Conservation (phyloP, 2,329 filamentous ascomycete genomes). For the Hypoxylon sp. region DNA sequence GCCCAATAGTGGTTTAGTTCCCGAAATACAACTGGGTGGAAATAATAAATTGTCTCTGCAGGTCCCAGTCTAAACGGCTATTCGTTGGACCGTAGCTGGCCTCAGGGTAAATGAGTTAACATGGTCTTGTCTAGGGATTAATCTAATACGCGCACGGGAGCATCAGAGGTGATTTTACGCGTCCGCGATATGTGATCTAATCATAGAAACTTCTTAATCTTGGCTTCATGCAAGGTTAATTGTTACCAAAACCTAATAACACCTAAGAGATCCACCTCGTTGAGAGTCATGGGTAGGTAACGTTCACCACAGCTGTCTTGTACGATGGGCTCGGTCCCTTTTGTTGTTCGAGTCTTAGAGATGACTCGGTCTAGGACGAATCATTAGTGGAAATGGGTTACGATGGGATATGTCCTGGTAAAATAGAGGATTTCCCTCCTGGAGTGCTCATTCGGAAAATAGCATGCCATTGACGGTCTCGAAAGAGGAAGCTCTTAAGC, state of each 20-base stretch:
- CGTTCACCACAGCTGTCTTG: conserved; percentile 1
- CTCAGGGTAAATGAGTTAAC: conserved; percentile 20
- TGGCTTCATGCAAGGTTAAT: conserved; percentile 9
- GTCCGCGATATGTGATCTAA: conserved; percentile 1
- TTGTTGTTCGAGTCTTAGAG: conserved; percentile 8
- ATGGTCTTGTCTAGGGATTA: conserved; percentile 6
- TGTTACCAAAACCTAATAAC: neutral
- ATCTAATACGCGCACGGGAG: neutral
- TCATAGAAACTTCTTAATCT: conserved; percentile 17
- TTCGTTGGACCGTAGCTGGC: conserved; percentile 5
- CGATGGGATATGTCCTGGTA: conserved; percentile 2
- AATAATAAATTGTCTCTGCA: conserved; percentile 31
- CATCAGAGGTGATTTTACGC: neutral
- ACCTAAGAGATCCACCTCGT: neutral
- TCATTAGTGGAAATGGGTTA: conserved; percentile 12
- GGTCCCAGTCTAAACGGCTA: conserved; percentile 23
- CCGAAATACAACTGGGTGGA: conserved; percentile 9
- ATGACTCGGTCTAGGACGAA: neutral
- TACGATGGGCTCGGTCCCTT: neutral
- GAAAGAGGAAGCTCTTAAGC: conserved; percentile 33
- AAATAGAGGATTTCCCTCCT: conserved; percentile 19
- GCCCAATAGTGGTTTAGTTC: conserved; percentile 22
- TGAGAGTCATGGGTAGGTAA: neutral
- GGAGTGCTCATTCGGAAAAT: conserved; percentile 1
- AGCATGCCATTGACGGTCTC: conserved; percentile 21